Conservation (phyloP, 306 rosid species). For the Lithocarpus polystachyus region DNA sequence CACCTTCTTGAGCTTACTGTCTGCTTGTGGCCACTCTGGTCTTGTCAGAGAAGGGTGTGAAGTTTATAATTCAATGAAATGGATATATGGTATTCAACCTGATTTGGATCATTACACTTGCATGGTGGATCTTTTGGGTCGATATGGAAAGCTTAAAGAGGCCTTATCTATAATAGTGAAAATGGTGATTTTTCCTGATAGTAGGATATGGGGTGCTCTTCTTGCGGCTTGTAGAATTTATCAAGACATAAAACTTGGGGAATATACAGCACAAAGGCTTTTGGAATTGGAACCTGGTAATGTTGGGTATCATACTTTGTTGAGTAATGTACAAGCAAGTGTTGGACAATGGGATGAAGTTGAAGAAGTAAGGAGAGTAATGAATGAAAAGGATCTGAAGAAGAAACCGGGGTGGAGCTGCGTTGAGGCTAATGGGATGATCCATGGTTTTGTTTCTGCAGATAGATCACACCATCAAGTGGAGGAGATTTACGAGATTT, state of each 20-base stretch:
- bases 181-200: slow-evolving; percentile 36
- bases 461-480: slow-evolving; percentile 39
- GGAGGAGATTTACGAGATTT: slow-evolving; percentile 30
- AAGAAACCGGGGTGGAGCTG: slow-evolving; percentile 68
- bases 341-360: slow-evolving; percentile 53
- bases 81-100: slow-evolving; percentile 44
- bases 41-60: slow-evolving; percentile 53
- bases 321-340: slow-evolving; percentile 57
- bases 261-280: slow-evolving; percentile 49
- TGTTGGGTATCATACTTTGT: slow-evolving; percentile 45
- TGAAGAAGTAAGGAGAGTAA: slow-evolving; percentile 45
- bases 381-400: slow-evolving; percentile 46
- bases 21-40: slow-evolving; percentile 64
- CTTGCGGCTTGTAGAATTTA: slow-evolving; percentile 51
- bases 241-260: slow-evolving; percentile 33
- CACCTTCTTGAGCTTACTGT: slow-evolving; percentile 56
- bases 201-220: slow-evolving; percentile 69
- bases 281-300: slow-evolving; percentile 57
- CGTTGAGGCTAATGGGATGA: slow-evolving; percentile 35
- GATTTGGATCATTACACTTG: slow-evolving; percentile 59
- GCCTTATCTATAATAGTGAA: slow-evolving; percentile 46
- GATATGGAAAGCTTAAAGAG: slow-evolving; percentile 48
- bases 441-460: slow-evolving; percentile 49
- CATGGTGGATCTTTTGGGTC: slow-evolving; percentile 56
- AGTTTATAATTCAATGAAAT: slow-evolving; percentile 45